Conservation (phyloP, 768 basidiomycete species). For the Glaciozyma martinii region DNA sequence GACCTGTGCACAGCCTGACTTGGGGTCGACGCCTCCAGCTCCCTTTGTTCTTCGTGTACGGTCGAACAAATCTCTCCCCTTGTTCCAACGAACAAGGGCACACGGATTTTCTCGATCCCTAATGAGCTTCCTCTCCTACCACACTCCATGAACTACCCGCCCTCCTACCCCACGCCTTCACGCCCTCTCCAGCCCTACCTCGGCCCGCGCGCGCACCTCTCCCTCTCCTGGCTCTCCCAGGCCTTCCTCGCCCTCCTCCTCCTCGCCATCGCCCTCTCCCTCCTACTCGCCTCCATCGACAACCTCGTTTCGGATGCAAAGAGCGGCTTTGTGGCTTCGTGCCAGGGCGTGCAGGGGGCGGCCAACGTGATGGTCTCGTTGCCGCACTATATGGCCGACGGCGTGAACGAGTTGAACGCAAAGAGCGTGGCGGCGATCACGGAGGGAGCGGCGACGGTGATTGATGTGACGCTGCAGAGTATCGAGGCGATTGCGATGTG, state of each 20-base stretch:
- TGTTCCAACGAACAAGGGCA: too few species aligned
- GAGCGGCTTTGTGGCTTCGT: background rate
- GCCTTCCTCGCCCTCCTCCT: constrained; percentile 28
- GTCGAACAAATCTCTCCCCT: too few species aligned
- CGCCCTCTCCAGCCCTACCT: constrained; percentile 18
- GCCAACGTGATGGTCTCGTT: constrained; percentile 15
- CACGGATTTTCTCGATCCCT: too few species aligned
- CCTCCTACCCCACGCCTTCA: too few species aligned
- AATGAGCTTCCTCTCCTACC: too few species aligned
- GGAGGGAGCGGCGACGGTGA: constrained; percentile 5
- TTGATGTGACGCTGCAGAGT: constrained; percentile 15
- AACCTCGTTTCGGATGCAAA: constrained; percentile 9
- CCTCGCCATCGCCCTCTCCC: constrained; percentile 24
- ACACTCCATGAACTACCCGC: too few species aligned
- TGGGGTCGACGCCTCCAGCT: too few species aligned
- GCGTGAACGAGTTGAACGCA: constrained; percentile 27
- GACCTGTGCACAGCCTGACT: too few species aligned
- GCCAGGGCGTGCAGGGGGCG: constrained; percentile 21
- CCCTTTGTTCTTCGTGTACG: too few species aligned
- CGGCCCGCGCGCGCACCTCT: constrained; percentile 23
- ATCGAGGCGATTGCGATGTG: constrained; percentile 22
- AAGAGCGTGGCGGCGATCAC: constrained; percentile 10
- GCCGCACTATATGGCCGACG: constrained; percentile 25
- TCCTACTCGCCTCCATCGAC: constrained; percentile 12
- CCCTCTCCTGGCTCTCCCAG: constrained; percentile 30